These are phyloP conservation scores for Tetradesmus lagerheimii DNA, from an alignment of 139 green algal genomes.

Conservation along the genomic window DNA sequence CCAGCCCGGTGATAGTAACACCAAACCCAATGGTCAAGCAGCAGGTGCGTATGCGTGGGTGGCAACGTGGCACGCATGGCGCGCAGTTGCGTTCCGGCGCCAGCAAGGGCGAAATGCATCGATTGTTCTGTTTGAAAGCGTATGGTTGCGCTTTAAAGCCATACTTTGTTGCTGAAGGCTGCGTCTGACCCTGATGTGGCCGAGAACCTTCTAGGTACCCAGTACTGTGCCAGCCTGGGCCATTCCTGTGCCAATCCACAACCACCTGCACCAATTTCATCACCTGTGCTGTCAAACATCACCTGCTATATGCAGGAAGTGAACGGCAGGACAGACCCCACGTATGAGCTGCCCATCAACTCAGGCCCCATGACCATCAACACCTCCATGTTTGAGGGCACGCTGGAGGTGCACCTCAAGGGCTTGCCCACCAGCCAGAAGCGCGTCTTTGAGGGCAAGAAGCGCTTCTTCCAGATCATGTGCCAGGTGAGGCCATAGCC, in stretches of 20 bases:
- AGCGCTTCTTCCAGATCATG: conserved; percentile 52
- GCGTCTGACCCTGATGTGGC: not conserved
- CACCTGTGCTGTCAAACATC: not conserved
- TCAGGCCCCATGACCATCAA: conserved; percentile 7
- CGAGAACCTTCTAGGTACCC: not conserved
- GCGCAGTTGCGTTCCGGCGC: not conserved
- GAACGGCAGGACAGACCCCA: conserved; percentile 22
- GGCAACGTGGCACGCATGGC: not conserved
- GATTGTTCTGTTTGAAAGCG: no score
- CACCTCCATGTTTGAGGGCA: conserved; percentile 37
- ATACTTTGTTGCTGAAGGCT: no score
- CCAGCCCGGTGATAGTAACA: conserved; percentile 32
- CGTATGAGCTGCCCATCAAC: conserved; percentile 35
- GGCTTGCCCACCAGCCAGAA: conserved; percentile 42
- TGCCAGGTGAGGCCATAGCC: conserved; percentile 6
- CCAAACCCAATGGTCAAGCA: conserved; percentile 43
- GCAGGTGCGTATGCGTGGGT: conserved; percentile 6
- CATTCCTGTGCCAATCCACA: not conserved
- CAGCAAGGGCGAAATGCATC: not conserved
- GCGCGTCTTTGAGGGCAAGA: conserved; percentile 48
- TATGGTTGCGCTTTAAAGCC: no score
- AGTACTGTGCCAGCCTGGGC: not conserved
- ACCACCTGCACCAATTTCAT: not conserved
- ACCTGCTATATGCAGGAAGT: not conserved
- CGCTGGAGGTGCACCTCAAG: conserved; percentile 48